These are phyloP conservation scores for Fraxinus albicans DNA, from an alignment of 305 asterid species.

Conservation along the genomic window DNA sequence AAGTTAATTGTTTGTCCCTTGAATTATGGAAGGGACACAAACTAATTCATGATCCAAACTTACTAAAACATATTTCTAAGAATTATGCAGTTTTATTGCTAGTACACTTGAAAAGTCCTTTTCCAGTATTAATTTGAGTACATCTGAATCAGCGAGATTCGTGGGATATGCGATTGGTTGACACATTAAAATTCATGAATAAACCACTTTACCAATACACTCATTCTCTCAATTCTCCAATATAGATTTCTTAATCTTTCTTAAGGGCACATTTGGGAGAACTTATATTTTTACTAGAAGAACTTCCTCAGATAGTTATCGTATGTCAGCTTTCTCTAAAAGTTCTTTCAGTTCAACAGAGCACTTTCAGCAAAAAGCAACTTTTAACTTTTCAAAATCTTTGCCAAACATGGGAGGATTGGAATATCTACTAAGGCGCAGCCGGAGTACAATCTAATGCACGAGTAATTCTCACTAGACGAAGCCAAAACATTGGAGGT, in stretches of 20 bases:
- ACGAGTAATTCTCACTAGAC: slow-evolving; percentile 1
- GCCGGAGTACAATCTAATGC: neutral
- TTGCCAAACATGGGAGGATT: neutral
- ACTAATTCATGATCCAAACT: neutral
- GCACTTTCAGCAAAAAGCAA: neutral
- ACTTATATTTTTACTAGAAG: neutral
- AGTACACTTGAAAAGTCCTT: slow-evolving; percentile 2
- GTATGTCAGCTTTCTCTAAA: neutral
- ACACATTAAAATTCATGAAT: neutral
- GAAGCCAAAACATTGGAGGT: neutral
- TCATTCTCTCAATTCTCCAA: neutral
- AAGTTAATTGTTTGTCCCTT: slow-evolving; percentile 2
- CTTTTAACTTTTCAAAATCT: neutral
- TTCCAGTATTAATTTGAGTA: slow-evolving; percentile 1
- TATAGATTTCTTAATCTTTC: neutral
- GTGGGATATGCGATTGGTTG: slow-evolving; percentile 18
- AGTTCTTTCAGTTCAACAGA: neutral
- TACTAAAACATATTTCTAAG: neutral
- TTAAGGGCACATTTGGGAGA: neutral
- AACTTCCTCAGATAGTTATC: neutral
- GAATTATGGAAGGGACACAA: slow-evolving; percentile 17
- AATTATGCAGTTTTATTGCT: neutral
- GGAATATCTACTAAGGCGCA: neutral
- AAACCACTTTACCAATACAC: neutral
- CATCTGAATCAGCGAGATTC: slow-evolving; percentile 8